Percentiles rank a stretch among this genome's conserved stretches.
Conservation (phyloP, 768 basidiomycete species). For the Trametes sanguinea region DNA sequence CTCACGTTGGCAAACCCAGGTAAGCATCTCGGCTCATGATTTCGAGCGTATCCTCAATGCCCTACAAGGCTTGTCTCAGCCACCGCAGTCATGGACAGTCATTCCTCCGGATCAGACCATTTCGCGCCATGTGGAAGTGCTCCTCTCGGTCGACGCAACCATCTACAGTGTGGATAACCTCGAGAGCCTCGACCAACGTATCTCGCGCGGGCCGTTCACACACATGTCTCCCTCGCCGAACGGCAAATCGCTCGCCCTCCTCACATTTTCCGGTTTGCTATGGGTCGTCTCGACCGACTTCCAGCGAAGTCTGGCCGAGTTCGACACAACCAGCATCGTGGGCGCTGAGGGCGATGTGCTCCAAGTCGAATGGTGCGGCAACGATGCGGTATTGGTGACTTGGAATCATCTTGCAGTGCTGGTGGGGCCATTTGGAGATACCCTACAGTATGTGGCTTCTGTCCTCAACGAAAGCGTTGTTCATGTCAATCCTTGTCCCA, state of each 20-base stretch:
- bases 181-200: conserved; percentile 84
- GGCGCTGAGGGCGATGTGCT: conserved; percentile 59
- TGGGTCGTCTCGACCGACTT: conserved; percentile 98
- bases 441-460: conserved; percentile 62
- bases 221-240: conserved; percentile 91
- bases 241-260: conserved; percentile 85
- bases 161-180: conserved; percentile 87
- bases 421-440: conserved; percentile 92
- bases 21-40: conserved; percentile 38
- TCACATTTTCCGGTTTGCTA: conserved; percentile 70
- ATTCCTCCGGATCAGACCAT: conserved; percentile 89
- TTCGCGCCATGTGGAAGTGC: conserved; percentile 86
- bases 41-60: background rate
- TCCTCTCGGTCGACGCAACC: conserved; percentile 79
- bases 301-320: conserved; percentile 84
- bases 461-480: background rate
- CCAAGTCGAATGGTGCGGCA: conserved; percentile 94
- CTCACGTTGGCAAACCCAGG: conserved; percentile 74
- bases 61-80: conserved; percentile 66
- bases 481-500: conserved; percentile 7
- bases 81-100: conserved; percentile 83
- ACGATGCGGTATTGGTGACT: conserved; percentile 87
- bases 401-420: conserved; percentile 79
- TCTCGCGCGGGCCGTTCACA: conserved; percentile 86
- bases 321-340: conserved; percentile 61